phyloP scores from a whole-genome alignment of 345 rosid genomes.

The Gossypium turneri region DNA sequence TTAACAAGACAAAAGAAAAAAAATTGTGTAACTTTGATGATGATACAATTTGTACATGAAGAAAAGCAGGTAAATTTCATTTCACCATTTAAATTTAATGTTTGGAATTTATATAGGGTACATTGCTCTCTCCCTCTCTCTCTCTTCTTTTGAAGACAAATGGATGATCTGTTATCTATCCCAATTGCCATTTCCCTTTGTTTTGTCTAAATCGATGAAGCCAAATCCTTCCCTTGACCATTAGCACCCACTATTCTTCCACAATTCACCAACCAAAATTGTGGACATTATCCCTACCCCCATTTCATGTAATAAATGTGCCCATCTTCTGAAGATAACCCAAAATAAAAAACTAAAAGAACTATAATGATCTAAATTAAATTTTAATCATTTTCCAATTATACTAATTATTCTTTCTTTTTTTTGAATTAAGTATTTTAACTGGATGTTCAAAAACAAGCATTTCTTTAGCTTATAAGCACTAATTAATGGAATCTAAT shows the following conservation, averaged over 20 bases:
- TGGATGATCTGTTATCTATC: neutral
- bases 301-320: neutral
- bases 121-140: neutral
- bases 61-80: neutral
- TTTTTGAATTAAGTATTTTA: too few species aligned
- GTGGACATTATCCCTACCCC: neutral
- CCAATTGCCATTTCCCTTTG: neutral
- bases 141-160: neutral
- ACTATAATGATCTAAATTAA: too few species aligned
- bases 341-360: too few species aligned
- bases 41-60: neutral
- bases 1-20: too few species aligned
- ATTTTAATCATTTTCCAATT: too few species aligned
- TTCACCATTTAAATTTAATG: neutral
- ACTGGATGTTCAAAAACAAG: too few species aligned
- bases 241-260: neutral
- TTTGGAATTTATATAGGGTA: neutral
- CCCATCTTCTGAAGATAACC: neutral
- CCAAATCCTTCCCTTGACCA: neutral
- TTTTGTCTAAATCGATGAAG: neutral
- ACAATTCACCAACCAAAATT: conserved; percentile 2
- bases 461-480: too few species aligned
- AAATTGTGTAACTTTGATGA: neutral
- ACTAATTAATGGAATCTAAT: too few species aligned
- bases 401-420: too few species aligned